A percentile compares a stretch with the other conserved stretches of the same genome.
Evolutionary conservation across 352 stramenopile species (phyloP).

Genomic region (Phytophthora nicotianae): DNA sequence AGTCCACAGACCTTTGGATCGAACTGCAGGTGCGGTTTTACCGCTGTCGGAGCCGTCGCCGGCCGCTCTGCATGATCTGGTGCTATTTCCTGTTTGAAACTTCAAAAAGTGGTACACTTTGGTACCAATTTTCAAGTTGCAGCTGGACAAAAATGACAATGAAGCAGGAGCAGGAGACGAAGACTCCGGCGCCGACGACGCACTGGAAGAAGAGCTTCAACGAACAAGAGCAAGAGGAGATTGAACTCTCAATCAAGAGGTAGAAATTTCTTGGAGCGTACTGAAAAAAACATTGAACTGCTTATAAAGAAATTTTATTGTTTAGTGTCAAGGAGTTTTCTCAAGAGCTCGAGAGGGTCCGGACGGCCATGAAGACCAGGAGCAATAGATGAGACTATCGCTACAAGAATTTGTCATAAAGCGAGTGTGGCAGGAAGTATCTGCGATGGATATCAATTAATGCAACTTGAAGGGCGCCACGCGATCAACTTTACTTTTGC

Average conservation of each 20-base stretch:
- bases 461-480: neutral
- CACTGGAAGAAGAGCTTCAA: conserved; percentile 30
- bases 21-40: conserved; percentile 8
- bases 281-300: too few species aligned
- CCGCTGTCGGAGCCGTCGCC: conserved; percentile 35
- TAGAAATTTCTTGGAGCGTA: conserved; percentile 3
- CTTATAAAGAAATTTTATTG: too few species aligned
- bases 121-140: conserved; percentile 7
- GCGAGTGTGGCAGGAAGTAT: neutral
- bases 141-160: conserved; percentile 13
- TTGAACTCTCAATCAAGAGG: conserved; percentile 32
- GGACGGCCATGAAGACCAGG: conserved; percentile 23
- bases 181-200: conserved; percentile 2
- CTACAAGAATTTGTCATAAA: neutral
- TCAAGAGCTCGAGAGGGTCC: conserved; percentile 29
- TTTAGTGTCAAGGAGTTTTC: conserved; percentile 33
- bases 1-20: neutral
- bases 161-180: conserved; percentile 15
- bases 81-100: conserved; percentile 19
- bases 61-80: conserved; percentile 23
- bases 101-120: conserved; percentile 24
- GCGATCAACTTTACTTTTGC: conserved; percentile 11
- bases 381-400: conserved; percentile 4
- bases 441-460: conserved; percentile 10
- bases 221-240: conserved; percentile 20